Evolutionary conservation across 2,329 filamentous ascomycete genomes (phyloP), one percentile per base, ranked within the genome.

Genomic region (Beauveria pseudobassiana): DNA sequence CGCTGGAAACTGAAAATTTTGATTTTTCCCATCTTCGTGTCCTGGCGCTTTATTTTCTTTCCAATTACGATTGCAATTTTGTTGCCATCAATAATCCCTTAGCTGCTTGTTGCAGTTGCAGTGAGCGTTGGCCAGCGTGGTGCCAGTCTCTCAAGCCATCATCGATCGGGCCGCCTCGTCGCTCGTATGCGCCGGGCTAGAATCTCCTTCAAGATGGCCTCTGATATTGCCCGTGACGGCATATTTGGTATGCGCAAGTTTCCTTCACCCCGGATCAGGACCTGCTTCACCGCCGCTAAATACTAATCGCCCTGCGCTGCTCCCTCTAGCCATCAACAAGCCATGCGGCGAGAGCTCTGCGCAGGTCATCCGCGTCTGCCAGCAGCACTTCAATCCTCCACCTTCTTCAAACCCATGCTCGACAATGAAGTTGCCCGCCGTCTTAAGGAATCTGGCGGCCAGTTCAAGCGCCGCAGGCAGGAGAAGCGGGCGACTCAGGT

Each of bases 331-430:
- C 74, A 89, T 99, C 75, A 91, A 96, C 78, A 99, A 99, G 77
- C 95, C 95, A 30, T 81, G 87, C 69, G 89, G 87, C 69, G 85
- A 93, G 69, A 91, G 89, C 72, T 98, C 93, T 40, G 93, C 93
- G 56, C 91, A 96, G 74, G 89, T 96, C 43, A 85, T 99, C 66
- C 92, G 93, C 72, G 88, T 93, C 71, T 87, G 96, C 63, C 92
- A 98, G 77, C 78, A 82, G 22, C 84, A 88, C 66, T 96, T 98
- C 81, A 91, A 92, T 67, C 84, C 12, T 98, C 95, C 1, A 72
- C 77, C 28, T 80, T 90, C 65, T 98, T 99, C 79, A 81, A 83
- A 62, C 90, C 92, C 40, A 87, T 90, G 81, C 80, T 98, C 63
- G 78, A 86, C 34, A 76, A 82, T 58, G 87, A 93, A 67, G 79